A percentile compares a stretch with the other conserved stretches of the same genome.
Conservation (phyloP, 768 basidiomycete species). For the Lactarius indigo region DNA sequence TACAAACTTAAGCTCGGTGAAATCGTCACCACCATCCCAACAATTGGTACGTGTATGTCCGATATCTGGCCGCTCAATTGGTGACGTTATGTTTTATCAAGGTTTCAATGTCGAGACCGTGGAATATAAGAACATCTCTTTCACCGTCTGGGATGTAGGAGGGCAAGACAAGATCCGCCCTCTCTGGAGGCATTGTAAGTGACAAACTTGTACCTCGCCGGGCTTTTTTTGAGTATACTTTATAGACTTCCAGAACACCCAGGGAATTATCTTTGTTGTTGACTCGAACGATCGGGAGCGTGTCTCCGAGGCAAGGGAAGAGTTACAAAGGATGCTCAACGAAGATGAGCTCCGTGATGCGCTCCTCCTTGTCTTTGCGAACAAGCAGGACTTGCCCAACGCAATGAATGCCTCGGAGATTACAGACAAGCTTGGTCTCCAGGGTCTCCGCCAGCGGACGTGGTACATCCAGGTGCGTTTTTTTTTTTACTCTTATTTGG, state of each 20-base stretch:
- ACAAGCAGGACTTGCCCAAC: slow-evolving; percentile 99
- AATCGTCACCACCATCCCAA: slow-evolving; percentile 99
- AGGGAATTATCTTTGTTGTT: slow-evolving; percentile 99
- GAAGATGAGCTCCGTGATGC: slow-evolving; percentile 99
- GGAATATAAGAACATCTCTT: slow-evolving; percentile 99
- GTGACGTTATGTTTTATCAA: slow-evolving; percentile 35
- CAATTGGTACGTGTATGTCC: slow-evolving; percentile 73
- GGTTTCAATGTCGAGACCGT: slow-evolving; percentile 99
- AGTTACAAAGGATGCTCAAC: slow-evolving; percentile 98
- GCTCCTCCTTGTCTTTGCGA: slow-evolving; percentile 97
- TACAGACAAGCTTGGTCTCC: slow-evolving; percentile 98
- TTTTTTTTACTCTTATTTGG: slow-evolving; percentile 19
- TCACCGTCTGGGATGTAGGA: slow-evolving; percentile 99
- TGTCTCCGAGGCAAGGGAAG: slow-evolving; percentile 98
- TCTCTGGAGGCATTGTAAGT: slow-evolving; percentile 99
- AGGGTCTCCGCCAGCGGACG: slow-evolving; percentile 92
- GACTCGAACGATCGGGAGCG: slow-evolving; percentile 99
- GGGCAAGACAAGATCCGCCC: slow-evolving; percentile 99
- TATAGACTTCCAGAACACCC: slow-evolving; percentile 99
- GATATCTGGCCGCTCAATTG: slow-evolving; percentile 17
- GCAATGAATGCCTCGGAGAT: slow-evolving; percentile 99
- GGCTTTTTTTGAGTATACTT: slow-evolving; percentile 20
- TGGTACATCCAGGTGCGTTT: slow-evolving; percentile 92
- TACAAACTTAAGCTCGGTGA: slow-evolving; percentile 99
- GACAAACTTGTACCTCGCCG: slow-evolving; percentile 22